Conservation (phyloP, 2,329 filamentous ascomycete genomes). For the Huntiella bhutanensis region DNA sequence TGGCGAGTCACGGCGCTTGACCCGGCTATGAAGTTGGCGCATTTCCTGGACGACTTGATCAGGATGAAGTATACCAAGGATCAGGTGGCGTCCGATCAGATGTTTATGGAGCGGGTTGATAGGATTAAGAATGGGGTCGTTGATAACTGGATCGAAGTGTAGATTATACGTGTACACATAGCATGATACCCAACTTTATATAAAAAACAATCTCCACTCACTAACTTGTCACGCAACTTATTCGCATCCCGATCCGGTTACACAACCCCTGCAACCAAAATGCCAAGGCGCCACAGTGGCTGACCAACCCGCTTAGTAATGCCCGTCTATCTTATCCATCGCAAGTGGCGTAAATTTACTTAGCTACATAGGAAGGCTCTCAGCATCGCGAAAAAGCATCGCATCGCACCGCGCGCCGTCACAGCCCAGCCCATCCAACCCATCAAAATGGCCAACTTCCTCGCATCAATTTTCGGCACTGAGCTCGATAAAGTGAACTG, state of each 20-base stretch:
- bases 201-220: too few species aligned
- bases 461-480: conserved; percentile 97
- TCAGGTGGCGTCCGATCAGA: conserved; percentile 5
- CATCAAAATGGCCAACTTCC: conserved; percentile 73
- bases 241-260: too few species aligned
- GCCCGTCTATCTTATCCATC: not conserved
- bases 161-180: too few species aligned
- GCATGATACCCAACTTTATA: too few species aligned
- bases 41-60: conserved; percentile 13
- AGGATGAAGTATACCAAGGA: conserved; percentile 13
- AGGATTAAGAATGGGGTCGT: not conserved
- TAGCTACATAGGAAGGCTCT: not conserved
- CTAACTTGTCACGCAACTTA: too few species aligned
- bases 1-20: conserved; percentile 12
- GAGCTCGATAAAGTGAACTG: conserved; percentile 99
- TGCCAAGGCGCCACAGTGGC: not conserved
- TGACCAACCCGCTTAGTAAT: not conserved
- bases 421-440: conserved; percentile 1
- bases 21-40: not conserved
- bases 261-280: too few species aligned
- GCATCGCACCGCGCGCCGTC: not conserved
- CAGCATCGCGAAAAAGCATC: not conserved
- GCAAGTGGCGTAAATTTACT: not conserved
- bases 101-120: conserved; percentile 10
- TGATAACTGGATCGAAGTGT: too few species aligned